These are phyloP conservation scores for Larix sibirica DNA, from an alignment of 83 land plant species.

Conservation along the genomic window DNA sequence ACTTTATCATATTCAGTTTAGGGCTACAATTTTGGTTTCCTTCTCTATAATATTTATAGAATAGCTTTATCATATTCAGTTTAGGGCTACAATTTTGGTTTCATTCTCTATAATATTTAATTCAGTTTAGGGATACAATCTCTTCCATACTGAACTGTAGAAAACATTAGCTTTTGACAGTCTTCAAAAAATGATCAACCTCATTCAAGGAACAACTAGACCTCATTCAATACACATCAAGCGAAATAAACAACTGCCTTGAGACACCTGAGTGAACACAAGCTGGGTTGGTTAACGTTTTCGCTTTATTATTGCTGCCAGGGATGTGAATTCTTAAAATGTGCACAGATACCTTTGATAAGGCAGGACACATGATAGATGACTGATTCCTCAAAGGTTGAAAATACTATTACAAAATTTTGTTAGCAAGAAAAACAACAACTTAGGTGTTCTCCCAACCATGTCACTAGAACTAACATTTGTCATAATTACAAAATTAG, in stretches of 20 bases:
- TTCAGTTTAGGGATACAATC: no score
- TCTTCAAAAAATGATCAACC: no score
- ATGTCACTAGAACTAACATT: constrained; percentile 4
- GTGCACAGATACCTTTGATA: background rate
- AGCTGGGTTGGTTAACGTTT: background rate
- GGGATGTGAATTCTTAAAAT: background rate
- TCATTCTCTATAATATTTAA: no score
- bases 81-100: no score
- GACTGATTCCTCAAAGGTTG: background rate
- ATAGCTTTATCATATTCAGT: no score
- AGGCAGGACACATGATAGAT: background rate
- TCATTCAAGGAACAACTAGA: background rate
- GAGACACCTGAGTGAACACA: constrained; percentile 8
- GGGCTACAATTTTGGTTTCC: no score
- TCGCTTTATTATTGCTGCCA: background rate
- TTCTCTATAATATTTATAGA: no score
- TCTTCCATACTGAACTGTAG: no score
- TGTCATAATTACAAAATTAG: background rate
- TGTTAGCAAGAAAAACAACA: constrained; percentile 1
- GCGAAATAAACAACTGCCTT: background rate
- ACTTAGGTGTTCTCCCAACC: background rate
- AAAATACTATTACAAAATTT: background rate
- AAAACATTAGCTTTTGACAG: no score
- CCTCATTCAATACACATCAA: background rate
- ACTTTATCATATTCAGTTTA: no score